Evolutionary conservation across 2,329 filamentous ascomycete genomes (phyloP).

Genomic region (Ilyonectria destructans): DNA sequence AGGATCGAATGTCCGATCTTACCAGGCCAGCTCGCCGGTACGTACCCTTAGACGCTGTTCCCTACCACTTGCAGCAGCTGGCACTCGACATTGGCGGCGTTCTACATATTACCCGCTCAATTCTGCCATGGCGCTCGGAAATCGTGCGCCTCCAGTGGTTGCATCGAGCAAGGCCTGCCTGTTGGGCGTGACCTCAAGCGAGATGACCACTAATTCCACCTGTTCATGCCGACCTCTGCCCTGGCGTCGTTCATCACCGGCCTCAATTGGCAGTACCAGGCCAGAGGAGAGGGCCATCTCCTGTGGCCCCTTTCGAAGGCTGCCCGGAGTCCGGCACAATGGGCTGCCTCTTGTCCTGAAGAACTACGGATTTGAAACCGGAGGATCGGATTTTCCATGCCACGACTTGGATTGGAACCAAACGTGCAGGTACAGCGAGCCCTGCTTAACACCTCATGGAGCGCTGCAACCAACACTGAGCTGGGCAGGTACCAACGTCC

Average conservation of each 20-base stretch:
- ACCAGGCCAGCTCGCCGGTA: constrained; percentile 4
- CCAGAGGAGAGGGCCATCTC: constrained; percentile 10
- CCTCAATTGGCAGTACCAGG: constrained; percentile 4
- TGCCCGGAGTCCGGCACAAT: background rate
- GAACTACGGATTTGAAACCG: constrained; percentile 20
- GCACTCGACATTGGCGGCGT: constrained; percentile 17
- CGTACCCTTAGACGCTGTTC: background rate
- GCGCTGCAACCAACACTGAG: constrained; percentile 9
- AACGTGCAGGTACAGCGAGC: background rate
- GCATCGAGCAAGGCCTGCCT: constrained; percentile 28
- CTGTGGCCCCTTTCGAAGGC: constrained; percentile 6
- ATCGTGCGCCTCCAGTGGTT: constrained; percentile 26
- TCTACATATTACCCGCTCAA: constrained; percentile 26
- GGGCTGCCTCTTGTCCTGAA: constrained; percentile 16
- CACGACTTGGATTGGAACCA: constrained; percentile 12
- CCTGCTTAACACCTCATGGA: background rate
- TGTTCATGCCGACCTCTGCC: constrained; percentile 33
- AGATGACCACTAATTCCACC: constrained; percentile 39
- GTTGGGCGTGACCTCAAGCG: constrained; percentile 39
- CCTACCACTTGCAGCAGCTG: background rate
- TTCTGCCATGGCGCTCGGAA: constrained; percentile 27
- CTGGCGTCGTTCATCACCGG: constrained; percentile 19
- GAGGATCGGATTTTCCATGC: constrained; percentile 24
- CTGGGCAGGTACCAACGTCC: constrained; percentile 6
- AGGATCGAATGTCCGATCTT: constrained; percentile 19